Conservation (phyloP, 176 grass and related monocot species). For the Chloris gayana region DNA sequence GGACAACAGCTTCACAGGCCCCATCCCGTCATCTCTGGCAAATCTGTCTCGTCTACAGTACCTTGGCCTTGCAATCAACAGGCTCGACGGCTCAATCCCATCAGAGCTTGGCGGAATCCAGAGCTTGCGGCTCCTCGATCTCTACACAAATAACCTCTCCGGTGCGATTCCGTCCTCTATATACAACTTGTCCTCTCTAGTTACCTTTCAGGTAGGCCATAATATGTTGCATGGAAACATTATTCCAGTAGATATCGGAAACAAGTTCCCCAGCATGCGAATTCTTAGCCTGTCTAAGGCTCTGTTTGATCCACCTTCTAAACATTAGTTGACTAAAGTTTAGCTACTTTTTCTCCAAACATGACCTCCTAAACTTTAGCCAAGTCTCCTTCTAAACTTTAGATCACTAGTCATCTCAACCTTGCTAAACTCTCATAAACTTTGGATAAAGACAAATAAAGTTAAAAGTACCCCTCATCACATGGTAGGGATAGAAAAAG, state of each 20-base stretch:
- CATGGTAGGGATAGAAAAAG: too few species aligned
- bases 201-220: accelerated
- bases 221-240: slow-evolving; percentile 27
- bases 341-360: too few species aligned
- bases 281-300: background rate
- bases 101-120: background rate
- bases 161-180: slow-evolving; percentile 7
- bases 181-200: slow-evolving; percentile 26
- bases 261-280: background rate
- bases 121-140: background rate
- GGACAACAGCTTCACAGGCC: background rate
- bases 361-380: too few species aligned
- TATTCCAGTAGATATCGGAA: background rate
- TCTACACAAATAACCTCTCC: background rate
- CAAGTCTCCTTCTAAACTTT: too few species aligned
- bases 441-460: too few species aligned
- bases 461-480: too few species aligned
- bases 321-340: too few species aligned
- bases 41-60: slow-evolving; percentile 10
- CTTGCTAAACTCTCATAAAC: too few species aligned
- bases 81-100: slow-evolving; percentile 19
- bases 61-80: background rate
- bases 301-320: too few species aligned
- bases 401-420: too few species aligned
- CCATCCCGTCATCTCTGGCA: slow-evolving; percentile 6